phyloP scores from a whole-genome alignment of 2,329 filamentous ascomycete species.

The Cordyceps cateniannulata region DNA sequence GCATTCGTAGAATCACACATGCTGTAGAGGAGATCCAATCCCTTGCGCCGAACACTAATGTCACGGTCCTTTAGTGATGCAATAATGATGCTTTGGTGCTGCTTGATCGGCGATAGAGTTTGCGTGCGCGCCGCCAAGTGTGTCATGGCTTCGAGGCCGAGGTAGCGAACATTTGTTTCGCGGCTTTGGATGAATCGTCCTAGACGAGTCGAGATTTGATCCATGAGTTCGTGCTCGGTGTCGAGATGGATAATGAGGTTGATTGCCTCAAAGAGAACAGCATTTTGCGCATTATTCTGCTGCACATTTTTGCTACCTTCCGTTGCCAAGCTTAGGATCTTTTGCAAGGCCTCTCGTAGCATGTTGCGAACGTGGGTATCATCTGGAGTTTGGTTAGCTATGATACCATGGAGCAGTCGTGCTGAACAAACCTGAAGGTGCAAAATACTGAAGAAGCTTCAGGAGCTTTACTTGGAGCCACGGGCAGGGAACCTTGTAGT shows the following conservation, averaged over 20 bases:
- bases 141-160: slow-evolving; percentile 95
- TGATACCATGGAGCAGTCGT: slow-evolving; percentile 5
- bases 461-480: slow-evolving; percentile 97
- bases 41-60: slow-evolving; percentile 94
- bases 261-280: slow-evolving; percentile 95
- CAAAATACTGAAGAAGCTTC: slow-evolving; percentile 89
- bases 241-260: slow-evolving; percentile 97
- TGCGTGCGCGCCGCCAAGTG: slow-evolving; percentile 91
- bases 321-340: slow-evolving; percentile 84
- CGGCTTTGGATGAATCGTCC: slow-evolving; percentile 95
- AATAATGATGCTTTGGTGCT: slow-evolving; percentile 93
- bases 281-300: slow-evolving; percentile 98
- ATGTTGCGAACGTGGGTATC: slow-evolving; percentile 87
- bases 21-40: slow-evolving; percentile 93
- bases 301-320: slow-evolving; percentile 97
- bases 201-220: slow-evolving; percentile 84
- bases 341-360: slow-evolving; percentile 85
- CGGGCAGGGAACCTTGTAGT: slow-evolving; percentile 98
- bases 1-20: slow-evolving; percentile 98
- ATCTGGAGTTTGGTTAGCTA: slow-evolving; percentile 45
- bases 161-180: slow-evolving; percentile 94
- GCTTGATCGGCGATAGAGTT: slow-evolving; percentile 94
- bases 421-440: slow-evolving; percentile 68
- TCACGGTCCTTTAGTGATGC: slow-evolving; percentile 91
- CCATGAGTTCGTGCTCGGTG: slow-evolving; percentile 89